Evolutionary conservation across 805 yeast genomes (phyloP).

Genomic region (Candida arabinofermentans): DNA sequence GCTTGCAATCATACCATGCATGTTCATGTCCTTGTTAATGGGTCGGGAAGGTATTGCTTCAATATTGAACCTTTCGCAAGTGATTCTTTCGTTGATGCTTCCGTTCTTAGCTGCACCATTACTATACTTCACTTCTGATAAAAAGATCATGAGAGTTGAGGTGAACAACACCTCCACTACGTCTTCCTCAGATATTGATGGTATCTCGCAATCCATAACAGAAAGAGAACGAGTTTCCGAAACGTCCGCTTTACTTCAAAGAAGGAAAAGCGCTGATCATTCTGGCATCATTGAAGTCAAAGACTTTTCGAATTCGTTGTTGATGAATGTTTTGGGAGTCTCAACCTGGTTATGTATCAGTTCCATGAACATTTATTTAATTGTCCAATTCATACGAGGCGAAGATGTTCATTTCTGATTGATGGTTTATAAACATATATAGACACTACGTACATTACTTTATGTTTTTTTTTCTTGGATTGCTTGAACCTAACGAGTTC

Average conservation of each 20-base stretch:
- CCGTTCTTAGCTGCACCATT: slow-evolving; percentile 86
- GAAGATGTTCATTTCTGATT: slow-evolving; percentile 31
- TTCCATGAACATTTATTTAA: slow-evolving; percentile 60
- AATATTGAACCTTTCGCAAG: slow-evolving; percentile 84
- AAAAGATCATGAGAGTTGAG: slow-evolving; percentile 62
- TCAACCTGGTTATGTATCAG: slow-evolving; percentile 69
- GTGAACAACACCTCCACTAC: slow-evolving; percentile 17
- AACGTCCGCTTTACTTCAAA: slow-evolving; percentile 6
- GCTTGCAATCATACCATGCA: slow-evolving; percentile 78
- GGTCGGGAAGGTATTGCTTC: slow-evolving; percentile 69
- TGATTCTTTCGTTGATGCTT: slow-evolving; percentile 71
- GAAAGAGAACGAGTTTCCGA: background rate
- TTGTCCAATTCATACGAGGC: slow-evolving; percentile 30
- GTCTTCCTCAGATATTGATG: background rate
- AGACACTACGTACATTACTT: background rate
- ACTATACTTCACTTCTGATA: slow-evolving; percentile 72
- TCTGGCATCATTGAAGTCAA: slow-evolving; percentile 27
- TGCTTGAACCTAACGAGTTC: too few species aligned
- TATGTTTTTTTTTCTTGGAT: too few species aligned
- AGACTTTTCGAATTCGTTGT: slow-evolving; percentile 62
- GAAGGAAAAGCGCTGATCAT: slow-evolving; percentile 13
- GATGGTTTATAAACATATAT: too few species aligned
- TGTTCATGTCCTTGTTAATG: slow-evolving; percentile 62
- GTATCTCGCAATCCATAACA: background rate
- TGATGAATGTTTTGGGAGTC: slow-evolving; percentile 47